These are phyloP conservation scores for Cladochytrium replicatum DNA, from an alignment of 192 early-diverging fungal species.

Conservation along the genomic window DNA sequence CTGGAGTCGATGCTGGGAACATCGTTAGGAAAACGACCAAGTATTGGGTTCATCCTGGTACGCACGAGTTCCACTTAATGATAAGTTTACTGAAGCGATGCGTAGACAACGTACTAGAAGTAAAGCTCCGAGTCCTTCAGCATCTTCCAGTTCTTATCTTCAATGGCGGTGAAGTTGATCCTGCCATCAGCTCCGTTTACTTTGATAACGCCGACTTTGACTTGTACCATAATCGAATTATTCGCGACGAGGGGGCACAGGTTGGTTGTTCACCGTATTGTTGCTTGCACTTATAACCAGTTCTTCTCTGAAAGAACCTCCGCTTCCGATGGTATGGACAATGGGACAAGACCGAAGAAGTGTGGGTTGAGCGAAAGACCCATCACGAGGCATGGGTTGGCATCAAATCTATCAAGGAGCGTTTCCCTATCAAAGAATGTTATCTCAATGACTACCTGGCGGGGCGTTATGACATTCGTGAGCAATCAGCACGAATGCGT, in stretches of 20 bases:
- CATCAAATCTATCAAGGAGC: conserved; percentile 68
- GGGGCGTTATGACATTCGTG: conserved; percentile 64
- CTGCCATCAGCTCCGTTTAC: conserved; percentile 89
- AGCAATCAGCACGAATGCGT: conserved; percentile 66
- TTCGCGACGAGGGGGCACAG: conserved; percentile 80
- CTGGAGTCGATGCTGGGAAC: conserved; percentile 35
- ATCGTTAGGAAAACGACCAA: conserved; percentile 82
- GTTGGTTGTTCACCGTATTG: conserved; percentile 22
- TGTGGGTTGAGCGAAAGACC: conserved; percentile 97
- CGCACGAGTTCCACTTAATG: conserved; percentile 7
- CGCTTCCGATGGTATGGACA: conserved; percentile 93
- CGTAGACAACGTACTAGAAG: conserved; percentile 81
- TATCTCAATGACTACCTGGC: conserved; percentile 75
- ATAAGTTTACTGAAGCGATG: background rate
- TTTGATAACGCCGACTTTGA: conserved; percentile 85
- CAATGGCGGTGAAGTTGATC: conserved; percentile 57
- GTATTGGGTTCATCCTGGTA: conserved; percentile 86
- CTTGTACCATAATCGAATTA: conserved; percentile 76
- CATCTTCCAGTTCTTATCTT: conserved; percentile 86
- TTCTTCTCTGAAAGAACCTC: conserved; percentile 33
- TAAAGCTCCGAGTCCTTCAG: conserved; percentile 83
- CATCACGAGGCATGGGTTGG: conserved; percentile 89
- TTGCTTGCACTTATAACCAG: background rate
- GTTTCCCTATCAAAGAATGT: conserved; percentile 90
- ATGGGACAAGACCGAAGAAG: conserved; percentile 64